Evolutionary conservation across 1,139 yeast species (phyloP).

Genomic region (Zygoascus meyerae): DNA sequence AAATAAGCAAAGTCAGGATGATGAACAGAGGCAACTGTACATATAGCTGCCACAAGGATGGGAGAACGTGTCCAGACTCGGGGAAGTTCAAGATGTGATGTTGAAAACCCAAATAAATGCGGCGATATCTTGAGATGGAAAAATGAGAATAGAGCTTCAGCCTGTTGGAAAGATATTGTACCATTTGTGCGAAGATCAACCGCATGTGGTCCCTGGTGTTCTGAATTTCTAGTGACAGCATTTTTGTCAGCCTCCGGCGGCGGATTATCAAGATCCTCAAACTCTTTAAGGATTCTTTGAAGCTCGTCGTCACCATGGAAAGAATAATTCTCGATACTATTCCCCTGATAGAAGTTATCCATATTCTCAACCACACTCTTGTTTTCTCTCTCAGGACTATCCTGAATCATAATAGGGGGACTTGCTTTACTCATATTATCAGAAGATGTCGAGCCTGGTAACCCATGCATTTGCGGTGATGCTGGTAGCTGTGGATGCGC

Average conservation of each 20-base stretch:
- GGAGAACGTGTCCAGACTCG: constrained; percentile 54
- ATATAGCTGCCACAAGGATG: constrained; percentile 53
- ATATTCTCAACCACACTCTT: too few species aligned
- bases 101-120: constrained; percentile 61
- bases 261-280: not conserved
- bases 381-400: too few species aligned
- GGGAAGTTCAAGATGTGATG: constrained; percentile 47
- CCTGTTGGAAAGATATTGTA: constrained; percentile 36
- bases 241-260: not conserved
- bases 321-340: not conserved
- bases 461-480: too few species aligned
- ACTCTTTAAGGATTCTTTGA: not conserved
- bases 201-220: not conserved
- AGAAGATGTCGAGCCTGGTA: too few species aligned
- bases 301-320: constrained; percentile 3
- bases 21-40: constrained; percentile 59
- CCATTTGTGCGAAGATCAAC: constrained; percentile 14
- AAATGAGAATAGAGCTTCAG: constrained; percentile 45
- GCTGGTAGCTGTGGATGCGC: constrained; percentile 7
- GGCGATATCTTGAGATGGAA: constrained; percentile 56
- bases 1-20: constrained; percentile 44
- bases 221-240: not conserved
- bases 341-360: too few species aligned
- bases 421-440: too few species aligned
- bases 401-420: too few species aligned